Evolutionary conservation across 495 filamentous ascomycete species (phyloP).

Genomic region (Penicillium egyptiacum): DNA sequence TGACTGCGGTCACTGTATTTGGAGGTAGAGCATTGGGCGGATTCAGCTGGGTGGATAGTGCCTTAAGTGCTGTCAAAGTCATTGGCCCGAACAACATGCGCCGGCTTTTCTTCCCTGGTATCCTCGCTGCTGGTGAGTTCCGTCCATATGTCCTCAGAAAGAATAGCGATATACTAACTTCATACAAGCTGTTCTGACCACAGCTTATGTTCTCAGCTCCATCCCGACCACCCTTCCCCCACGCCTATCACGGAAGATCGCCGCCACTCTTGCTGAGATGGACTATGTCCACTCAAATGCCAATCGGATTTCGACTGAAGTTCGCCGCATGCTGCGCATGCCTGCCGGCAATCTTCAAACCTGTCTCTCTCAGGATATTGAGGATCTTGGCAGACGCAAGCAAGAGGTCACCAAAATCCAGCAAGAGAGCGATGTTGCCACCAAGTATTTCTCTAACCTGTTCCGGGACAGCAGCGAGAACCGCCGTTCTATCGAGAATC

Average conservation of each 20-base stretch:
- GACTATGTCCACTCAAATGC: constrained; percentile 93
- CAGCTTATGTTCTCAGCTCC: constrained; percentile 76
- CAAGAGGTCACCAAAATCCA: constrained; percentile 77
- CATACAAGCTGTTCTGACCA: constrained; percentile 62
- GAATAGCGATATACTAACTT: constrained; percentile 35
- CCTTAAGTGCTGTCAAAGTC: constrained; percentile 72
- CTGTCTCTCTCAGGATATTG: constrained; percentile 75
- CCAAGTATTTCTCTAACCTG: constrained; percentile 85
- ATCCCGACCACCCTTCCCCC: constrained; percentile 87
- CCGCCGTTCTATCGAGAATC: constrained; percentile 66
- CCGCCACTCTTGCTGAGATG: constrained; percentile 68
- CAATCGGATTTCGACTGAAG: constrained; percentile 74
- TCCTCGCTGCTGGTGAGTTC: constrained; percentile 72
- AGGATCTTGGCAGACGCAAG: constrained; percentile 72
- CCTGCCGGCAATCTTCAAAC: constrained; percentile 80
- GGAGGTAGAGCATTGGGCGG: constrained; percentile 79
- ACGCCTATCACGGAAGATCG: constrained; percentile 82
- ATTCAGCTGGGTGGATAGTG: constrained; percentile 85
- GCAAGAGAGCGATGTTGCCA: constrained; percentile 71
- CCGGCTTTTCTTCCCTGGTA: constrained; percentile 75
- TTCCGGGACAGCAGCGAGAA: constrained; percentile 73
- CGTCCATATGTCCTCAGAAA: constrained; percentile 3
- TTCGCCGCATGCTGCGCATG: constrained; percentile 80
- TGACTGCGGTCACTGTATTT: constrained; percentile 86
- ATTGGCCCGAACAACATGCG: constrained; percentile 83